Percentiles rank a stretch among this genome's conserved stretches.
These are phyloP conservation scores for Alternaria sp. DNA, from an alignment of 2,329 filamentous ascomycete genomes.

Conservation along the genomic window DNA sequence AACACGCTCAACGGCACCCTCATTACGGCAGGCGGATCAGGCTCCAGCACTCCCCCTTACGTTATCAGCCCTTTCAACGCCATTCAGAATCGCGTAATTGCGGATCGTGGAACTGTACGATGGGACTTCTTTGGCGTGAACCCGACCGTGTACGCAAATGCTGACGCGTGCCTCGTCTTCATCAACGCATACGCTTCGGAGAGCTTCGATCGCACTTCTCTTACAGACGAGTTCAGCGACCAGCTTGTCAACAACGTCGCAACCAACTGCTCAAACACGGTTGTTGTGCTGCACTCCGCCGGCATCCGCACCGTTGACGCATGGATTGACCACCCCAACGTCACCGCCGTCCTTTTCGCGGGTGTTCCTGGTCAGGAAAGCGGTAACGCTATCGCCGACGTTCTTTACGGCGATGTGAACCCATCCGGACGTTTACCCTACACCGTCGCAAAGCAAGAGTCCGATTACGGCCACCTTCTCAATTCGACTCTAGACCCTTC, in stretches of 20 bases:
- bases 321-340: slow-evolving; percentile 75
- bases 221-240: slow-evolving; percentile 31
- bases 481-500: slow-evolving; percentile 45
- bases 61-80: slow-evolving; percentile 52
- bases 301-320: slow-evolving; percentile 74
- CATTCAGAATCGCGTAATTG: slow-evolving; percentile 38
- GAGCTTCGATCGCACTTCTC: slow-evolving; percentile 30
- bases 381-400: slow-evolving; percentile 75
- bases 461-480: slow-evolving; percentile 71
- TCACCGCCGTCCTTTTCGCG: slow-evolving; percentile 82
- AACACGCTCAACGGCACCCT: slow-evolving; percentile 51
- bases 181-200: slow-evolving; percentile 60
- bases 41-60: slow-evolving; percentile 49
- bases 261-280: slow-evolving; percentile 56
- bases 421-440: slow-evolving; percentile 77
- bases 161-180: slow-evolving; percentile 61
- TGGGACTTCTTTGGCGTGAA: slow-evolving; percentile 45
- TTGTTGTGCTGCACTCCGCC: slow-evolving; percentile 54
- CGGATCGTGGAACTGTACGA: slow-evolving; percentile 40
- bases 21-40: slow-evolving; percentile 46
- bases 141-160: slow-evolving; percentile 35
- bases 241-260: slow-evolving; percentile 54
- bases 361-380: slow-evolving; percentile 81
- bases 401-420: slow-evolving; percentile 79
- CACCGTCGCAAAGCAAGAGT: slow-evolving; percentile 72